Base-by-base conservation (phyloP, 768 basidiomycete species). In the Podaxis sp. region DNA sequence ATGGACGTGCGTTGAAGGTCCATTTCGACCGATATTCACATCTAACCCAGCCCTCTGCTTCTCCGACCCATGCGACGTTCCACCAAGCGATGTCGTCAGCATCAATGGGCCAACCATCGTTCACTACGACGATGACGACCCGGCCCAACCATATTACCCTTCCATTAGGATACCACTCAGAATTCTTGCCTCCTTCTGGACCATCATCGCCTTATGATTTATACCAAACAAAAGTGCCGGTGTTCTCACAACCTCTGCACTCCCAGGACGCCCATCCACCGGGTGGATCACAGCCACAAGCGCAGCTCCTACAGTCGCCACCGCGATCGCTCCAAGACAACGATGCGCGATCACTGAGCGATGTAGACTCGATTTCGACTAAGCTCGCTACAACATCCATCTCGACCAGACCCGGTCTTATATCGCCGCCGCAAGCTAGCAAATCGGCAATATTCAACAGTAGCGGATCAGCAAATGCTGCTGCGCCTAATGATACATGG, bases 1-100 rank as follows among this genome's bases (percentile, higher is more conserved):
- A 92, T 70, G 95, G 95, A 3, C 87, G 94, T 28, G 78, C 82
- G 8, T 82, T 98, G 46, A 95, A 95, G 71, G 96, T 98, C 11
- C 92, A 95, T 72, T 92, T 88, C 70, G 96, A 99, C 80, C 92
- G 90, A 73, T 94, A 88, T 71, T 80, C 85, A 2, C 84, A 72
- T 57, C 59, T 72, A 24, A 60, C 63, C 28, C 62, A 63, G 33
- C 42, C 52, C 49, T 26, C 49, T 42, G 22, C 62, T 30, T 61
- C 59, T 22, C 52, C 63, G 4, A 56, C 42, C 26, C 44, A 42
- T 19, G 5, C 63, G 8, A 39, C 48, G 15, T 57, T 63, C 66
- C 70, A 55, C 58, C 68, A 55, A 26, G 53, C 53, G 15, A 39
- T 57, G 53, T 28, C 61, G n/a, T 48, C 65, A 19, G 46, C 57